Percentiles rank a stretch among this genome's conserved stretches.
These are phyloP conservation scores for Metschnikowia kofuensis DNA, from an alignment of 805 yeast species.

Conservation along the genomic window DNA sequence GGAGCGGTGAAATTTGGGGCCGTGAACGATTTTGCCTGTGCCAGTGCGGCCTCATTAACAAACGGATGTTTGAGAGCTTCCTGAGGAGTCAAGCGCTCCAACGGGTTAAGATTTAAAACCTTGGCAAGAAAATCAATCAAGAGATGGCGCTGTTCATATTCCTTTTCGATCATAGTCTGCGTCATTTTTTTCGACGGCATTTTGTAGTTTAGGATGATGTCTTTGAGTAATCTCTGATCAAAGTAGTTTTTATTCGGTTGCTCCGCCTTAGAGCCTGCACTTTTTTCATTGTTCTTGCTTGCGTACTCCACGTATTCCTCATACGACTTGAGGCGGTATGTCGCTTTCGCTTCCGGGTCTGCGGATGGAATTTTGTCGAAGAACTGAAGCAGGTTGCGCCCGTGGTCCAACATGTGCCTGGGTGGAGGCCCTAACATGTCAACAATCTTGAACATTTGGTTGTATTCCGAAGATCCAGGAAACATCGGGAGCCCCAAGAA, in stretches of 20 bases:
- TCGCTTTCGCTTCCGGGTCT: conserved; percentile 26
- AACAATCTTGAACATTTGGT: conserved; percentile 79
- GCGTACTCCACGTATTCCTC: conserved; percentile 37
- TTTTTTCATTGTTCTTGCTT: conserved; percentile 25
- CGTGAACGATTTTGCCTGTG: background rate
- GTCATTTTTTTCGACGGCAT: conserved; percentile 59
- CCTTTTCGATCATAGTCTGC: conserved; percentile 56
- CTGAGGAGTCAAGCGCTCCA: conserved; percentile 95
- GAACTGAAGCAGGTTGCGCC: conserved; percentile 74
- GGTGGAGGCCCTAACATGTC: conserved; percentile 87
- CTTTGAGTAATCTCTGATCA: conserved; percentile 58
- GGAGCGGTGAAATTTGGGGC: conserved; percentile 2
- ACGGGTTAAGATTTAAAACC: conserved; percentile 78
- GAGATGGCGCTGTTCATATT: conserved; percentile 66
- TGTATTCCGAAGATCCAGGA: conserved; percentile 93
- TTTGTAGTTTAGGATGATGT: conserved; percentile 75
- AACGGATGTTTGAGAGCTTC: conserved; percentile 93
- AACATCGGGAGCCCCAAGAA: conserved; percentile 89
- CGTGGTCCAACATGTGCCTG: conserved; percentile 95
- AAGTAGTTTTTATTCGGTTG: conserved; percentile 85
- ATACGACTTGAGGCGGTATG: conserved; percentile 30
- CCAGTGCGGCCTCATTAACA: conserved; percentile 40
- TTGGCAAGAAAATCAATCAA: conserved; percentile 78
- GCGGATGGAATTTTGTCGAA: conserved; percentile 43
- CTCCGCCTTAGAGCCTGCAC: conserved; percentile 45